Conservation (phyloP, 2,329 filamentous ascomycete species). For the Juglanconis sp. region DNA sequence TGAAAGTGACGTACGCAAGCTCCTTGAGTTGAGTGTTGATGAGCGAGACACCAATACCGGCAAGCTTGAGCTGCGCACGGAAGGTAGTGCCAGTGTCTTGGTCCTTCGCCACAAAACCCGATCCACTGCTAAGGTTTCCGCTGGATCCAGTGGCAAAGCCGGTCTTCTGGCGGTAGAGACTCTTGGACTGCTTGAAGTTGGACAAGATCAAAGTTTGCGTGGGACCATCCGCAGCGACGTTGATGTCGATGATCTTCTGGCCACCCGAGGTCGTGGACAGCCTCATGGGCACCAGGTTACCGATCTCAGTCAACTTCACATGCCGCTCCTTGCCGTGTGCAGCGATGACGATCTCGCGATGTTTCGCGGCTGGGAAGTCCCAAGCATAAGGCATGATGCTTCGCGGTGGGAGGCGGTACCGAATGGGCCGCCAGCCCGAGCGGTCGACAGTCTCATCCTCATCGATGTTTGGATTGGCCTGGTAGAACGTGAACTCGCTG, state of each 20-base stretch:
- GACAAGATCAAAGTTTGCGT: slow-evolving; percentile 92
- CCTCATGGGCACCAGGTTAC: slow-evolving; percentile 92
- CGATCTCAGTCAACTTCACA: slow-evolving; percentile 93
- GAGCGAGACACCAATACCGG: slow-evolving; percentile 87
- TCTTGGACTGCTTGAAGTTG: slow-evolving; percentile 90
- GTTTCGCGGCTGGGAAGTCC: slow-evolving; percentile 98
- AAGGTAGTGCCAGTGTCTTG: slow-evolving; percentile 85
- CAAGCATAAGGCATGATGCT: slow-evolving; percentile 99
- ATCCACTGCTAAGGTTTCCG: slow-evolving; percentile 48
- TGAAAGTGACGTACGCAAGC: slow-evolving; percentile 87
- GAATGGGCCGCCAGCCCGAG: slow-evolving; percentile 86
- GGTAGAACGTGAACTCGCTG: slow-evolving; percentile 93
- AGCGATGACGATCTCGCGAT: slow-evolving; percentile 84
- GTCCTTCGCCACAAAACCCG: slow-evolving; percentile 91
- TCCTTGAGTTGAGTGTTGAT: slow-evolving; percentile 91
- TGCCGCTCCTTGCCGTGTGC: slow-evolving; percentile 80
- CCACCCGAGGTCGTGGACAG: slow-evolving; percentile 65
- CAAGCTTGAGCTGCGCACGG: slow-evolving; percentile 81
- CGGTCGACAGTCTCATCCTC: slow-evolving; percentile 82
- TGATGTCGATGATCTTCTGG: slow-evolving; percentile 91
- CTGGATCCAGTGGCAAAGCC: slow-evolving; percentile 45
- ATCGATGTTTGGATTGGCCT: slow-evolving; percentile 87
- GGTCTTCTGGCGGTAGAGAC: slow-evolving; percentile 69
- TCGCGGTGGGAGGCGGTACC: slow-evolving; percentile 85
- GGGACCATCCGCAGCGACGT: slow-evolving; percentile 90